Conservation (phyloP, 805 yeast species). For the Pichia heedii region DNA sequence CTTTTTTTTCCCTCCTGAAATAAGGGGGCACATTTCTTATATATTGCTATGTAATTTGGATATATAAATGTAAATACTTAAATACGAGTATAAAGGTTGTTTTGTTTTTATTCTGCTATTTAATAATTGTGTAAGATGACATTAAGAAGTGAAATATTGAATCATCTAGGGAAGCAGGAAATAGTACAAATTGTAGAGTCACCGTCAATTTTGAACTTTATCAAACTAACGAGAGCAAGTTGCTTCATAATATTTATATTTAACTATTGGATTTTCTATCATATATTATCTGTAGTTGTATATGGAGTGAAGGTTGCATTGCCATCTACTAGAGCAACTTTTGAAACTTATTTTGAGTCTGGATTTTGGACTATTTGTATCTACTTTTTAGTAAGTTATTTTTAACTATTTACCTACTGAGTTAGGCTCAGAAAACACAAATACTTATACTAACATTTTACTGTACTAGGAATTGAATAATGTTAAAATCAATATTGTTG, state of each 20-base stretch:
- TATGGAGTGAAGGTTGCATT: slow-evolving; percentile 14
- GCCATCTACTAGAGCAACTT: slow-evolving; percentile 17
- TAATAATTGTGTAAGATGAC: not conserved
- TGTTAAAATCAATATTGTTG: slow-evolving; percentile 32
- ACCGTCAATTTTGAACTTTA: not conserved
- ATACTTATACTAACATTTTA: slow-evolving; percentile 7
- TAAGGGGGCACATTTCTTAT: no score
- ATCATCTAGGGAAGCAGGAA: slow-evolving; percentile 8
- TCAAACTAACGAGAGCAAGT: slow-evolving; percentile 14
- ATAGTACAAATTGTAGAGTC: slow-evolving; percentile 1
- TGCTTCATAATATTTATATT: slow-evolving; percentile 16
- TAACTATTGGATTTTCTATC: slow-evolving; percentile 13
- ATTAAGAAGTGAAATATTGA: slow-evolving; percentile 4
- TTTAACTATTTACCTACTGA: slow-evolving; percentile 12
- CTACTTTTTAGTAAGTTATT: slow-evolving; percentile 16
- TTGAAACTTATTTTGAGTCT: slow-evolving; percentile 18
- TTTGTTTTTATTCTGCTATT: no score
- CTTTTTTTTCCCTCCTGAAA: no score
- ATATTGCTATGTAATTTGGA: not conserved
- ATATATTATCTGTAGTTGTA: slow-evolving; percentile 11
- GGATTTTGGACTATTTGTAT: slow-evolving; percentile 28
- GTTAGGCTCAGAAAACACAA: no score
- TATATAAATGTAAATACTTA: no score
- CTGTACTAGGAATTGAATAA: slow-evolving; percentile 19
- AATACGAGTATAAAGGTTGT: no score